Evolutionary conservation across 108 stramenopile species (phyloP), one percentile per base, ranked within the genome.

Genomic region (Skeletonema grethae): DNA sequence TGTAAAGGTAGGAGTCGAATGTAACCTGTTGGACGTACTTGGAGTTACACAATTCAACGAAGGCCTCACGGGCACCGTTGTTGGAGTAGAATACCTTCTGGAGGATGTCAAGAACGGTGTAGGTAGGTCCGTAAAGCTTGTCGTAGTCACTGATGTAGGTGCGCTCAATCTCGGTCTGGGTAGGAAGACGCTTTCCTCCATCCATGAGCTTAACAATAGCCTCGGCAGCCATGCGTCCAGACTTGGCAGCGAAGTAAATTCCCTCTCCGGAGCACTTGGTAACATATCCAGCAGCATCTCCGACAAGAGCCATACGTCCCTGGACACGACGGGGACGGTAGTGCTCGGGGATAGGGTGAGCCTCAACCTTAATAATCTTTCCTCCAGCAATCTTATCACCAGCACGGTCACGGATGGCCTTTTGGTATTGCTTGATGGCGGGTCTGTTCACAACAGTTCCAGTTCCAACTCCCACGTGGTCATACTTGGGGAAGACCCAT

Each of bases 401-500:
- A 22, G 97, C 96, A 45, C 97, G 95, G 79, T 97, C 97, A 67
- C 97, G 96, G 85, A 98, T 98, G 73, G 97, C 97, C 85, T 98
- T 97, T 80, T 98, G 95, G 87, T 98, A 98, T 84, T 97, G 91
- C 93, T 97, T 98, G 85, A 98, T 98, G 75, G 96, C 97, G 28
- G 97, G 97, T 29, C 97, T 88, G 94, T 98, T 98, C 45, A 98
- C 90, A 62, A 98, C 97, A 67, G 97, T 98, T 61, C 97, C 97
- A 9, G 97, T 98, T 80, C 97, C 97, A 68, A 98, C 97, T 66
- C 97, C 97, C 43, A 98, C 97, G 85, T 98, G 97, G 86, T 98
- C 97, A 80, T 98, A 97, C 85, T 98, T 98, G 82, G 97, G 97
- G 90, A 98, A 98, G 59, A 98, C 97, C 97, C 97, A 98, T 64